Evolutionary conservation across 2,329 filamentous ascomycete species (phyloP), one percentile per base, ranked within the genome.

Genomic region (Stagonosporopsis rhizophila): DNA sequence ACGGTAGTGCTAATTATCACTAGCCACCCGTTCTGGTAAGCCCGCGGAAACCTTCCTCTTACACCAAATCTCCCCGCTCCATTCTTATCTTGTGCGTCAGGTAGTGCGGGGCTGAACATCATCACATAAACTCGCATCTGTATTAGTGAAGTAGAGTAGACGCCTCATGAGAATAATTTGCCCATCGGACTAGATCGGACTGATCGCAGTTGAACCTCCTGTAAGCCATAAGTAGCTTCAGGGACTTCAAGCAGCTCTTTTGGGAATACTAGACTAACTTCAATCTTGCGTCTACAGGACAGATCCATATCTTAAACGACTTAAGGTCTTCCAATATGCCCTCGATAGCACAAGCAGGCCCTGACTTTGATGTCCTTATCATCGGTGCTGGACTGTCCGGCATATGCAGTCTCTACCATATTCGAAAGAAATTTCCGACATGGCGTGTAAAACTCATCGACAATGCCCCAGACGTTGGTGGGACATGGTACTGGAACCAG

Each of bases 401-500:
- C 6, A 64, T 74, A 22, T 73, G 67, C 27, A 66, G 67, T 19
- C 67, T 76, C 27, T 41, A 50, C 22, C 47, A 50, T 20, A 35
- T 50, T n/a, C 47, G 47, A 40, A 42, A 50, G 38, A 38, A 38
- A 14, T 50, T 50, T 35, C 47, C 47, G 6, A 17, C 19, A 17
- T 50, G 47, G 47, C 47, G 47, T 9, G 47, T 50, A 5, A 50
- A 42, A 15, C 15, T 50, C 12, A 19, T 50, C 19, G 47, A 50
- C 30, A 50, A 50, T 22, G 47, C 47, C 4, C 38, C 48, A 32
- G 46, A 49, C 15, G 46, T 49, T 12, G 46, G 46, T 8, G 46
- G 46, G 2, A 49, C 46, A 5, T 49, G 46, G 46, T 49, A 72
- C 53, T 78, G 76, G 77, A 81, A 81, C 52, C 72, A 74, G n/a